Evolutionary conservation across 305 asterid species (phyloP).

Genomic region (Fraxinus platypoda): DNA sequence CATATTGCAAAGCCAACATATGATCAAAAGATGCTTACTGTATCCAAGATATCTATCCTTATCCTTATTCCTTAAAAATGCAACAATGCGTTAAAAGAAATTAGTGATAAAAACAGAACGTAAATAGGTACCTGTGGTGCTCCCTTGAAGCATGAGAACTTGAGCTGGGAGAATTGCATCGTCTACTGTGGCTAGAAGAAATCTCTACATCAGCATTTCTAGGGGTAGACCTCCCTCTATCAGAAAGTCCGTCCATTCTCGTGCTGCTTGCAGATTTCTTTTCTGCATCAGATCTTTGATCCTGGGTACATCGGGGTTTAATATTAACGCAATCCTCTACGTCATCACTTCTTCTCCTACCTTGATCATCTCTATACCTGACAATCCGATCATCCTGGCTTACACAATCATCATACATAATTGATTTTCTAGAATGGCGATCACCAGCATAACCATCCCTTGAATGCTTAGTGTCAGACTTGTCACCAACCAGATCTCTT

Average conservation of each 20-base stretch:
- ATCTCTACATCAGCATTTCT: slow-evolving; percentile 63
- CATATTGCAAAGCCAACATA: not conserved
- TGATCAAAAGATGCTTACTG: not conserved
- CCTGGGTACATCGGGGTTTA: slow-evolving; percentile 64
- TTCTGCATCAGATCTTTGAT: slow-evolving; percentile 63
- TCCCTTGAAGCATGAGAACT: slow-evolving; percentile 70
- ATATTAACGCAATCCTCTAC: slow-evolving; percentile 61
- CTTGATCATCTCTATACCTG: slow-evolving; percentile 70
- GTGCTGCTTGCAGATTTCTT: slow-evolving; percentile 51
- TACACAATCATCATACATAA: slow-evolving; percentile 59
- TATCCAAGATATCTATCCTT: not conserved
- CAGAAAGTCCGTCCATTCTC: slow-evolving; percentile 47
- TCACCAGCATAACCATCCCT: slow-evolving; percentile 59
- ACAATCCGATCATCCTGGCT: slow-evolving; percentile 59
- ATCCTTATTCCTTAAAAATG: not conserved
- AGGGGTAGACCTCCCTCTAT: slow-evolving; percentile 67
- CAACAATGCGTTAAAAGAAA: not conserved
- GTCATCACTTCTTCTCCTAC: slow-evolving; percentile 61
- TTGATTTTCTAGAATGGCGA: slow-evolving; percentile 58
- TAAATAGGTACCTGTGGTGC: slow-evolving; percentile 58
- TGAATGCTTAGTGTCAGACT: slow-evolving; percentile 55
- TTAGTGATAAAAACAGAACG: slow-evolving; percentile 12
- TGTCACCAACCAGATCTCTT: slow-evolving; percentile 63
- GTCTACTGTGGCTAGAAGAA: slow-evolving; percentile 54
- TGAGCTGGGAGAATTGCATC: slow-evolving; percentile 72